Evolutionary conservation across 495 filamentous ascomycete genomes (phyloP), one percentile per base, ranked within the genome.

Genomic region (Articulospora tetracladia): DNA sequence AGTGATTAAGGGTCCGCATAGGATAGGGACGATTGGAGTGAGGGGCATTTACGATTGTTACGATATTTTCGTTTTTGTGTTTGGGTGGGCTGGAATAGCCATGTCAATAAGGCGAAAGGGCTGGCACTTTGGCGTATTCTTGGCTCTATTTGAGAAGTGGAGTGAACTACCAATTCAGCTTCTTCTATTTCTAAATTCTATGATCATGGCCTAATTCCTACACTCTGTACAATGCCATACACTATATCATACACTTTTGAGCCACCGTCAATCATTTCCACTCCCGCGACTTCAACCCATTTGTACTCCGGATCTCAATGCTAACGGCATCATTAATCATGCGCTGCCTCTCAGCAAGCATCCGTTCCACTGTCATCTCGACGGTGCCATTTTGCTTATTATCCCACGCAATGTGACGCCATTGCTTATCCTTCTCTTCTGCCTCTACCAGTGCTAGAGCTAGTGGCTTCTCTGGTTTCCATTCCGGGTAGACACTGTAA

Each of bases 1-100:
- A 73, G 68, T 1, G 80, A 84, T 1, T 81, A 49, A 75, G 51
- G n/a, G n/a, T n/a, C n/a, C n/a, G n/a, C n/a, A n/a, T n/a, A n/a
- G n/a, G n/a, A n/a, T n/a, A n/a, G n/a, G n/a, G n/a, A n/a, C n/a
- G n/a, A n/a, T n/a, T 17, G 39, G 39, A 32, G 4, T 4, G 30
- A 32, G 19, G 56, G 23, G 26, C 2, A n/a, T 48, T 26, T 13
- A n/a, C 2, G 39, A 30, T 12, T 34, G 25, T 23, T 28, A 34
- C 24, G 58, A 22, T 34, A 32, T 11, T 23, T 27, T 23, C 11
- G n/a, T 23, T 44, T 23, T 25, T 36, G 30, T 3, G 8, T n/a
- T 19, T n/a, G 39, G 39, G 39, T 44, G 39, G 39, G 4, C 3
- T 11, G 10, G 3, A n/a, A n/a, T 49, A 19, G 27, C 23, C 27